Conservation (phyloP, 2,329 filamentous ascomycete genomes). For the Pyricularia pennisetigena region DNA sequence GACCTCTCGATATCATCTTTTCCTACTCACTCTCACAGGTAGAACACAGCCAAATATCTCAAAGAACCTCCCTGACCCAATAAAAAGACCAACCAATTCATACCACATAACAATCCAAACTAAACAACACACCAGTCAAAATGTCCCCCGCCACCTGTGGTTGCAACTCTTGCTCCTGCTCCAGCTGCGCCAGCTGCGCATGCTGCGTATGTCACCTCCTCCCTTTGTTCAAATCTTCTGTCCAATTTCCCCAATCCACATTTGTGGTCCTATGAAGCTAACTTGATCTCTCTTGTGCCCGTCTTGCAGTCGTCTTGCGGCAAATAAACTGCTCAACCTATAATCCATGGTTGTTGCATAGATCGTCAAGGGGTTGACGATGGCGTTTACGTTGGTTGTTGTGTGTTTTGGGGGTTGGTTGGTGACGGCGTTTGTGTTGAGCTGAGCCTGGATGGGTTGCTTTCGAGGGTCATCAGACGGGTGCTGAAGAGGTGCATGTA, state of each 20-base stretch:
- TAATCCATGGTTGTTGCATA: background rate
- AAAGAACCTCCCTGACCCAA: background rate
- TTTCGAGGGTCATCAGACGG: background rate
- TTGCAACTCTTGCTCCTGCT: conserved; percentile 6
- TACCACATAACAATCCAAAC: background rate
- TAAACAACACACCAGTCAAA: background rate
- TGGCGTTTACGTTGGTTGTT: background rate
- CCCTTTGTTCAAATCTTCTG: too few relatives aligned
- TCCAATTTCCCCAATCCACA: too few relatives aligned
- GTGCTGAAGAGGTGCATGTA: background rate
- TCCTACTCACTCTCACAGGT: background rate
- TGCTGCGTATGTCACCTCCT: conserved; percentile 6
- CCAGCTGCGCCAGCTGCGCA: conserved; percentile 5
- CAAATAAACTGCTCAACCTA: background rate
- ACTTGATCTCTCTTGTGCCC: background rate
- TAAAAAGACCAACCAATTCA: background rate
- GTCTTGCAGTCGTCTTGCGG: background rate
- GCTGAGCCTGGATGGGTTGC: background rate
- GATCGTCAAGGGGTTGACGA: background rate
- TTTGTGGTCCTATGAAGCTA: too few relatives aligned
- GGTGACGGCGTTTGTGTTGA: background rate
- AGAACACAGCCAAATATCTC: background rate
- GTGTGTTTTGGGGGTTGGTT: background rate
- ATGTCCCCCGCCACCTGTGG: conserved; percentile 6
- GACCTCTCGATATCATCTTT: background rate